Conservation (phyloP, 371 early-diverging fungal genomes). For the Mucor sp. region DNA sequence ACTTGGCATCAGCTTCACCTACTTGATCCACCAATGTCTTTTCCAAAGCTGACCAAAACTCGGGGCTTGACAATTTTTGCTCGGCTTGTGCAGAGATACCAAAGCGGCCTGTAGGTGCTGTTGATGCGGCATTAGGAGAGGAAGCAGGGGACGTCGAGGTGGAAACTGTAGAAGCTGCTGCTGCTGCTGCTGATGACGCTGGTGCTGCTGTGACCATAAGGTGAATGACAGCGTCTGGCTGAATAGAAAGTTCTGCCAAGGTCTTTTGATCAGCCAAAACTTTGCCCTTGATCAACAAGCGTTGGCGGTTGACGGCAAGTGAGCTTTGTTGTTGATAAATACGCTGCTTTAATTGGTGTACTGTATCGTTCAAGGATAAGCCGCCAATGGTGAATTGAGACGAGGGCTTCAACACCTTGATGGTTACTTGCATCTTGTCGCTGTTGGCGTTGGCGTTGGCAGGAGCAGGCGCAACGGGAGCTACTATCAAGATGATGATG, state of each 20-base stretch:
- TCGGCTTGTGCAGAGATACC: constrained; percentile 36
- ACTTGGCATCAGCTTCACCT: constrained; percentile 24
- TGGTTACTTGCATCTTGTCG: constrained; percentile 25
- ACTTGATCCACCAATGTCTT: constrained; percentile 27
- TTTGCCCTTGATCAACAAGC: constrained; percentile 66
- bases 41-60: constrained; percentile 40
- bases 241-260: constrained; percentile 51
- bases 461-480: background rate
- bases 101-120: constrained; percentile 20
- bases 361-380: constrained; percentile 28
- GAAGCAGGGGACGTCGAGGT: background rate
- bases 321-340: constrained; percentile 45
- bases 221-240: constrained; percentile 48
- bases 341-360: constrained; percentile 47
- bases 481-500: background rate
- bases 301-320: constrained; percentile 46
- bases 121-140: background rate
- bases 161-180: constrained; percentile 15
- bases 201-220: constrained; percentile 52
- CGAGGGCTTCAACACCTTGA: constrained; percentile 53
- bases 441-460: background rate
- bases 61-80: constrained; percentile 28
- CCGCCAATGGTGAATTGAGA: constrained; percentile 38
- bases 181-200: too few species aligned
- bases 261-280: constrained; percentile 58